Evolutionary conservation across 345 rosid species (phyloP).

Genomic region (Citrus sinensis): DNA sequence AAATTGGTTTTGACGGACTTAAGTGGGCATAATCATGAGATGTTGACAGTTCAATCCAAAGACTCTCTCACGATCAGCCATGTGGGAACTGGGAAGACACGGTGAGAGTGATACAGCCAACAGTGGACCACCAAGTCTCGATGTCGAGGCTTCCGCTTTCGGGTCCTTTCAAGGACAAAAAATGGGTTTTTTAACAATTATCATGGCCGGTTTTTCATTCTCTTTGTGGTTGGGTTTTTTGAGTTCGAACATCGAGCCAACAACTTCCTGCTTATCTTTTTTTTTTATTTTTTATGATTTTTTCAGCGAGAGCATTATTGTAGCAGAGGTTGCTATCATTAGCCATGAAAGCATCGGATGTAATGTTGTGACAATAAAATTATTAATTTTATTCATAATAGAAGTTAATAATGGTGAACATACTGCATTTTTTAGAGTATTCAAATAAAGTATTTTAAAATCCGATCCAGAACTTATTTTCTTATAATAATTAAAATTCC

Average conservation of each 20-base stretch:
- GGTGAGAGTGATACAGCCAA: background rate
- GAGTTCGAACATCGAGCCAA: background rate
- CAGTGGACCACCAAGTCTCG: background rate
- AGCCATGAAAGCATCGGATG: conserved; percentile 4
- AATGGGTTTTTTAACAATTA: background rate
- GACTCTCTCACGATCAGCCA: background rate
- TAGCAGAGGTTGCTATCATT: background rate
- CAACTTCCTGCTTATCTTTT: background rate
- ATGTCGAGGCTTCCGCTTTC: background rate
- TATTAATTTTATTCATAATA: background rate
- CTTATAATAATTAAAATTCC: too few species aligned
- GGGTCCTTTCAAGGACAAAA: background rate
- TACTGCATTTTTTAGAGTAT: too few species aligned
- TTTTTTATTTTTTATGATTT: too few species aligned
- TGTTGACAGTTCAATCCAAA: background rate
- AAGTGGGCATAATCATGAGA: conserved; percentile 53
- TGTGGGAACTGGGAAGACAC: background rate
- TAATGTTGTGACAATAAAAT: background rate
- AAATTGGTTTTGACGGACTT: conserved; percentile 64
- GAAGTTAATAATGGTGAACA: too few species aligned
- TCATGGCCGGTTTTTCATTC: background rate
- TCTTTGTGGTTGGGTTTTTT: background rate
- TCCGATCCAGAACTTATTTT: too few species aligned
- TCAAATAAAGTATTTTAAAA: too few species aligned
- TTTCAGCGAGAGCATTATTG: conserved; percentile 10